A percentile compares a stretch with the other conserved stretches of the same genome.
Evolutionary conservation across 2,329 filamentous ascomycete genomes (phyloP).

Genomic region (Cordyceps tenuipes): DNA sequence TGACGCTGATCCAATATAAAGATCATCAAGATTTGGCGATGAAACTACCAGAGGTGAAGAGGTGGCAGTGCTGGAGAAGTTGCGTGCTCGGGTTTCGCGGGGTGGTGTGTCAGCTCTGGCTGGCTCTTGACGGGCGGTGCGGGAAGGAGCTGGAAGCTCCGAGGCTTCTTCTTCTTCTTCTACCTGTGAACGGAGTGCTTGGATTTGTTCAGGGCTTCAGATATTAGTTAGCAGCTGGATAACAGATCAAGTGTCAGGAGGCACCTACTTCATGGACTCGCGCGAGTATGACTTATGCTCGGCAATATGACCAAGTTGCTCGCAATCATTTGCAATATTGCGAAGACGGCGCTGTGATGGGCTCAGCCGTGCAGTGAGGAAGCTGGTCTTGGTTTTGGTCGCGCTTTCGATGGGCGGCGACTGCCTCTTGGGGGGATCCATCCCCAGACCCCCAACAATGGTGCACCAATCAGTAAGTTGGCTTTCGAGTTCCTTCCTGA

Average conservation of each 20-base stretch:
- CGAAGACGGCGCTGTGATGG: conserved; percentile 49
- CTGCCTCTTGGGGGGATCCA: conserved; percentile 48
- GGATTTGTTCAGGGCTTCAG: conserved; percentile 52
- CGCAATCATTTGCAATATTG: conserved; percentile 46
- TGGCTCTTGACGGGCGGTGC: conserved; percentile 50
- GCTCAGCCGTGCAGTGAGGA: conserved; percentile 32
- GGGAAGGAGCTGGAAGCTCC: conserved; percentile 57
- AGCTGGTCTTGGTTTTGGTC: conserved; percentile 33
- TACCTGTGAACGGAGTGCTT: conserved; percentile 44
- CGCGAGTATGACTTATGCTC: conserved; percentile 63
- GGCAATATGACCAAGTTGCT: conserved; percentile 47
- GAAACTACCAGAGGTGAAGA: conserved; percentile 22
- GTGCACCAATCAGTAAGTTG: conserved; percentile 64
- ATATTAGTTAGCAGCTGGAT: conserved; percentile 22
- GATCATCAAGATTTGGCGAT: conserved; percentile 21
- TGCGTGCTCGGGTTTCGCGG: conserved; percentile 22
- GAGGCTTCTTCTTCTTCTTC: conserved; percentile 50
- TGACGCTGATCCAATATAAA: conserved; percentile 15
- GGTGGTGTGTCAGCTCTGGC: conserved; percentile 37
- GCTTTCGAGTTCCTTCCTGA: conserved; percentile 62
- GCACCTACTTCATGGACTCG: conserved; percentile 56
- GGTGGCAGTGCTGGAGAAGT: neutral
- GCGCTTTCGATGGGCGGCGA: conserved; percentile 33
- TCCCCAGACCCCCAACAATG: conserved; percentile 57
- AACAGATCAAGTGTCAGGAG: neutral